Conservation (phyloP, 2,329 filamentous ascomycete genomes). For the Laburnicola sp. region DNA sequence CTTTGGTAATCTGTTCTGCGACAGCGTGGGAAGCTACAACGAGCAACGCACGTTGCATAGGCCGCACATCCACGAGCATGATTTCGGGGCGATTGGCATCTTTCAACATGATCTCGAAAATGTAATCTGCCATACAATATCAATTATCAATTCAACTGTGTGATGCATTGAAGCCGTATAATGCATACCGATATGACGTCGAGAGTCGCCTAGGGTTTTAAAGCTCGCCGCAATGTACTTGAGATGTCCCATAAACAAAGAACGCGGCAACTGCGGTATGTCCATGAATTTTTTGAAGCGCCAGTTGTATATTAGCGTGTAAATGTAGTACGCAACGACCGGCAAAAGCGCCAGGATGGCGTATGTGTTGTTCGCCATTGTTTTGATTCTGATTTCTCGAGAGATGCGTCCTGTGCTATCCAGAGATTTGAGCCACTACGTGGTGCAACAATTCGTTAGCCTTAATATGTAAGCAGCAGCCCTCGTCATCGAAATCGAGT, state of each 20-base stretch:
- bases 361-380: conserved; percentile 25
- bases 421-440: too few relatives aligned
- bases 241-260: conserved; percentile 34
- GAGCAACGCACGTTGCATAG: conserved; percentile 28
- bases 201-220: conserved; percentile 28
- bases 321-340: conserved; percentile 23
- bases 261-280: conserved; percentile 25
- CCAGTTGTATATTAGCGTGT: conserved; percentile 27
- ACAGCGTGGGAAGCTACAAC: conserved; percentile 38
- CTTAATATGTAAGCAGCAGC: too few relatives aligned
- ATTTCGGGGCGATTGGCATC: conserved; percentile 32
- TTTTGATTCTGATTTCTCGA: too few relatives aligned
- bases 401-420: too few relatives aligned
- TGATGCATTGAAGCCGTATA: neutral
- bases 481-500: too few relatives aligned
- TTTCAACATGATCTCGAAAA: conserved; percentile 34
- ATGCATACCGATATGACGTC: conserved; percentile 32
- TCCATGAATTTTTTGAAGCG: conserved; percentile 32
- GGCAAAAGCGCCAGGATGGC: conserved; percentile 25
- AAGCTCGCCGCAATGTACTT: conserved; percentile 31
- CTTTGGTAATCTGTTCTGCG: conserved; percentile 39
- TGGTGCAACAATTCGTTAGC: too few relatives aligned
- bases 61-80: conserved; percentile 38
- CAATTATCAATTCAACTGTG: neutral
- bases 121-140: conserved; percentile 33